phyloP scores from a whole-genome alignment of 1,284 basidiomycete genomes.

The Rhodotorula sp. region DNA sequence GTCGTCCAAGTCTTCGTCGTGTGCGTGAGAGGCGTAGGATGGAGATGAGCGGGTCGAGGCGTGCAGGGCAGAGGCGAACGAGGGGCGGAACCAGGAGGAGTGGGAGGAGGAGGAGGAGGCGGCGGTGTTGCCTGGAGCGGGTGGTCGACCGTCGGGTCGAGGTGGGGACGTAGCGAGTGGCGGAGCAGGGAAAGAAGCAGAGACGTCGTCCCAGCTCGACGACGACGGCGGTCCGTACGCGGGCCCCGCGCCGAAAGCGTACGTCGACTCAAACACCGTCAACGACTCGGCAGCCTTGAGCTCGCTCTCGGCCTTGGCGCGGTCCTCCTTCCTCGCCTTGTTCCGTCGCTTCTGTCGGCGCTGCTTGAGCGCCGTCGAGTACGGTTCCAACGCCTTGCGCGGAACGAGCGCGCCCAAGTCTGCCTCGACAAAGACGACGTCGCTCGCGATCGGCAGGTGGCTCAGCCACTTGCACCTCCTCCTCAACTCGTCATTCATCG shows the following conservation, averaged over 20 bases:
- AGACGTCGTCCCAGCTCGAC: slow-evolving; percentile 19
- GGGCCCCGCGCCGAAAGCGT: slow-evolving; percentile 7
- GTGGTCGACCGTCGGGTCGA: background rate
- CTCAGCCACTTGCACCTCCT: slow-evolving; percentile 93
- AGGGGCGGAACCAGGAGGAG: slow-evolving; percentile 7
- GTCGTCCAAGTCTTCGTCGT: slow-evolving; percentile 34
- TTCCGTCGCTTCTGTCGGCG: slow-evolving; percentile 73
- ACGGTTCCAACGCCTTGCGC: slow-evolving; percentile 63
- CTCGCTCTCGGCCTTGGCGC: slow-evolving; percentile 73
- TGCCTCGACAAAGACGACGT: slow-evolving; percentile 91
- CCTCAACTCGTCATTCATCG: slow-evolving; percentile 78
- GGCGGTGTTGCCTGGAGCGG: background rate
- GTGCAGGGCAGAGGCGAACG: slow-evolving; percentile 35
- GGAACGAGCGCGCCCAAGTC: slow-evolving; percentile 76
- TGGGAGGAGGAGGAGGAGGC: background rate
- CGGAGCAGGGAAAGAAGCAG: slow-evolving; percentile 34
- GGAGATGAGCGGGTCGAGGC: slow-evolving; percentile 5
- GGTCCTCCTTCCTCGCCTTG: slow-evolving; percentile 75
- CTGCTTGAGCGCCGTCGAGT: slow-evolving; percentile 73
- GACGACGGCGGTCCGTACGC: background rate
- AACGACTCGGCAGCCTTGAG: slow-evolving; percentile 51
- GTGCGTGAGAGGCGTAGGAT: background rate
- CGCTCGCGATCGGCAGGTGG: slow-evolving; percentile 85
- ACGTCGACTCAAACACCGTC: slow-evolving; percentile 21
- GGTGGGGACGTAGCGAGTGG: background rate